Conservation (phyloP, 176 grass and related monocot species). For the Secale cereale region DNA sequence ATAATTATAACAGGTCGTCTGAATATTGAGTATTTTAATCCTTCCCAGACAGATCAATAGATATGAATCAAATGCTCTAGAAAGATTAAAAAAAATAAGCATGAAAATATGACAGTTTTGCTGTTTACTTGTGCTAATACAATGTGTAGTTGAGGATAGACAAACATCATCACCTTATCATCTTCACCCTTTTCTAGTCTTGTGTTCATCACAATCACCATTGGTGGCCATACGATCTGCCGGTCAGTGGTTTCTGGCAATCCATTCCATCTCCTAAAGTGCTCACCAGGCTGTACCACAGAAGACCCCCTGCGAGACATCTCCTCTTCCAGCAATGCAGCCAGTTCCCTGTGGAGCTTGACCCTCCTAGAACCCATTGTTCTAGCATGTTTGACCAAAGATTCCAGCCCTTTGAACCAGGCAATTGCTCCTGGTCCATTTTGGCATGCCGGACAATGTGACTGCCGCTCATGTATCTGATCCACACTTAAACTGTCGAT, state of each 20-base stretch:
- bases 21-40: neutral
- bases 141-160: neutral
- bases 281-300: constrained; percentile 64
- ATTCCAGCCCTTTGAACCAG: constrained; percentile 90
- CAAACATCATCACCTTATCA: constrained; percentile 56
- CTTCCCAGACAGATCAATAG: neutral
- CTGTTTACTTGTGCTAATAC: neutral
- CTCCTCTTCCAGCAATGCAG: constrained; percentile 71
- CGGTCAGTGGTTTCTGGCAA: constrained; percentile 52
- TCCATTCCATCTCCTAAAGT: constrained; percentile 87
- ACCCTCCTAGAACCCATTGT: constrained; percentile 84
- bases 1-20: neutral
- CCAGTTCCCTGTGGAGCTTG: constrained; percentile 80
- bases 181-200: constrained; percentile 63
- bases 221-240: constrained; percentile 90
- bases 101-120: neutral
- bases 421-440: constrained; percentile 93
- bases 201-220: constrained; percentile 95
- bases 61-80: neutral
- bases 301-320: constrained; percentile 65
- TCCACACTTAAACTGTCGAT: constrained; percentile 53
- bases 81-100: constrained; percentile 9
- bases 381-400: constrained; percentile 79
- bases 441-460: constrained; percentile 84
- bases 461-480: constrained; percentile 78